These are phyloP conservation scores for Solanum hybrid DNA, from an alignment of 305 asterid species.

Conservation along the genomic window DNA sequence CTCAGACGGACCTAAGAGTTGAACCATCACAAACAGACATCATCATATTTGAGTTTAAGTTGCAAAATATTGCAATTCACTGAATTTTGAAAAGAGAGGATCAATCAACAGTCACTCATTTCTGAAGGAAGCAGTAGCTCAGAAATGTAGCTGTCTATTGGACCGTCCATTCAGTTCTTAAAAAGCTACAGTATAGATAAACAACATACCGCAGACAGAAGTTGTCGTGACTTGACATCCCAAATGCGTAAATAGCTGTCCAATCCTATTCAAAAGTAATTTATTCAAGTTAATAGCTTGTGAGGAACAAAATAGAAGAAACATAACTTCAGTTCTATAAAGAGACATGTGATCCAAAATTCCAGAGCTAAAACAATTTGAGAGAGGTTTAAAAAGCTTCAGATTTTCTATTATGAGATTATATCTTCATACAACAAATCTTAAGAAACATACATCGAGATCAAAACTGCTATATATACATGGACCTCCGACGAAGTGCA, in stretches of 20 bases:
- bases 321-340: background rate
- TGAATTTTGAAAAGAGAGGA: background rate
- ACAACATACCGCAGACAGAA: slow-evolving; percentile 68
- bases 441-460: background rate
- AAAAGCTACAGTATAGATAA: background rate
- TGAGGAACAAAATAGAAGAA: background rate
- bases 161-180: background rate
- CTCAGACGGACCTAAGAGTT: background rate
- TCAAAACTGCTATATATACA: background rate
- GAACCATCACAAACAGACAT: background rate
- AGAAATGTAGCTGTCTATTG: background rate
- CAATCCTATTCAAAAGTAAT: slow-evolving; percentile 42
- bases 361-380: background rate
- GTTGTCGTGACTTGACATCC: slow-evolving; percentile 69
- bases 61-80: background rate
- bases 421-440: background rate
- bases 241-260: slow-evolving; percentile 88
- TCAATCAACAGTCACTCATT: background rate
- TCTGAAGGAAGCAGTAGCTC: background rate
- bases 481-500: background rate
- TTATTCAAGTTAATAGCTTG: background rate
- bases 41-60: background rate
- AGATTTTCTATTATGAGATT: background rate
- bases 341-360: background rate
- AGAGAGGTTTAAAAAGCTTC: background rate